A percentile compares a stretch with the other conserved stretches of the same genome.
phyloP scores from a whole-genome alignment of 305 asterid species.

The Fraxinus xanthoxyloides region DNA sequence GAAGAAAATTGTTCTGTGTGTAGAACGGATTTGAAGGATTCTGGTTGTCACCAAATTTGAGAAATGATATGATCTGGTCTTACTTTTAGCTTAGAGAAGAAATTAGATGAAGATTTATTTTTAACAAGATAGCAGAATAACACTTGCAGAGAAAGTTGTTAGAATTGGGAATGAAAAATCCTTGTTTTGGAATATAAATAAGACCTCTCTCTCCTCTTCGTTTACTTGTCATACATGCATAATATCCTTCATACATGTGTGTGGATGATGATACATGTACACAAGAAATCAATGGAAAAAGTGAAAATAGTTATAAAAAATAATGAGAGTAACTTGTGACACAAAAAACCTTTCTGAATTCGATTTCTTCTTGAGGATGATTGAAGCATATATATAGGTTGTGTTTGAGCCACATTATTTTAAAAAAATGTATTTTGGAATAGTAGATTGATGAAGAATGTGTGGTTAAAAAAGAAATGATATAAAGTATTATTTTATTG shows the following conservation, averaged over 20 bases:
- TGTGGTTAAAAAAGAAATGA: too few relatives aligned
- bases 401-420: too few relatives aligned
- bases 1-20: not conserved
- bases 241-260: slow-evolving; percentile 8
- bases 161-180: slow-evolving; percentile 73
- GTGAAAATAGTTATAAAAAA: not conserved
- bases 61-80: slow-evolving; percentile 23
- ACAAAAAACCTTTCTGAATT: not conserved
- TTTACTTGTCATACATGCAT: slow-evolving; percentile 13
- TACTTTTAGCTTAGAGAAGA: not conserved
- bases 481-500: too few relatives aligned
- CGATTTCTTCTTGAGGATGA: not conserved
- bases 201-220: slow-evolving; percentile 21
- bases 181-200: slow-evolving; percentile 51
- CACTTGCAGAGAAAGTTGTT: slow-evolving; percentile 54
- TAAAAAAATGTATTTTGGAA: too few relatives aligned
- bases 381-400: not conserved
- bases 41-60: not conserved
- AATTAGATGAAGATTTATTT: slow-evolving; percentile 35
- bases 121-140: slow-evolving; percentile 29
- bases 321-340: not conserved
- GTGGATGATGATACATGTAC: slow-evolving; percentile 10
- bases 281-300: not conserved
- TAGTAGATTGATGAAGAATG: too few relatives aligned
- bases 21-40: not conserved